Evolutionary conservation across 805 yeast genomes (phyloP).

Genomic region (Candida glaebosa): DNA sequence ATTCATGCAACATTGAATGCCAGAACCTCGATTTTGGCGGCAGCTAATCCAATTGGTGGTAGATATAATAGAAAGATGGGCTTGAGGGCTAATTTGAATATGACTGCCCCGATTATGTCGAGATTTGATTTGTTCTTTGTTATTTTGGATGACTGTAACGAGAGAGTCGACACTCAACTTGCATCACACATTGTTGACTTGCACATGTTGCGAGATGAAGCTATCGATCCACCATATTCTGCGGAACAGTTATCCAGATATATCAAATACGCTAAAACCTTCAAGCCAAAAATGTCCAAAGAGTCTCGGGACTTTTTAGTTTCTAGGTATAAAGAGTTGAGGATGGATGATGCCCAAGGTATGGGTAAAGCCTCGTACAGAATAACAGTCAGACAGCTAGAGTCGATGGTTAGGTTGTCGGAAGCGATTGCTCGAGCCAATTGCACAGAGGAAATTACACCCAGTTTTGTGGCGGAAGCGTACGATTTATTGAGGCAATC

Average conservation of each 20-base stretch:
- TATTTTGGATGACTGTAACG: constrained; percentile 91
- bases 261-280: constrained; percentile 87
- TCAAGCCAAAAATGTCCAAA: constrained; percentile 82
- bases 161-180: constrained; percentile 79
- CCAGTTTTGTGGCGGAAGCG: constrained; percentile 88
- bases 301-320: constrained; percentile 79
- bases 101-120: constrained; percentile 99
- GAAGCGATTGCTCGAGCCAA: constrained; percentile 98
- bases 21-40: constrained; percentile 90
- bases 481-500: constrained; percentile 85
- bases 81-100: constrained; percentile 78
- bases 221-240: constrained; percentile 83
- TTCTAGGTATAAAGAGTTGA: constrained; percentile 73
- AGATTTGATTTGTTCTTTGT: constrained; percentile 95
- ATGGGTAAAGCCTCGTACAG: constrained; percentile 81
- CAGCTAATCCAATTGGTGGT: constrained; percentile 99
- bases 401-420: constrained; percentile 85
- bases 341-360: constrained; percentile 90
- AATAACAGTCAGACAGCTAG: constrained; percentile 95
- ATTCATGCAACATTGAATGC: constrained; percentile 96
- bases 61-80: constrained; percentile 86
- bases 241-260: constrained; percentile 87
- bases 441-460: constrained; percentile 83
- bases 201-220: constrained; percentile 87
- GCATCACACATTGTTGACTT: constrained; percentile 91